Evolutionary conservation across 1,139 yeast species (phyloP).

Genomic region (Sugiyamaella castrensis): DNA sequence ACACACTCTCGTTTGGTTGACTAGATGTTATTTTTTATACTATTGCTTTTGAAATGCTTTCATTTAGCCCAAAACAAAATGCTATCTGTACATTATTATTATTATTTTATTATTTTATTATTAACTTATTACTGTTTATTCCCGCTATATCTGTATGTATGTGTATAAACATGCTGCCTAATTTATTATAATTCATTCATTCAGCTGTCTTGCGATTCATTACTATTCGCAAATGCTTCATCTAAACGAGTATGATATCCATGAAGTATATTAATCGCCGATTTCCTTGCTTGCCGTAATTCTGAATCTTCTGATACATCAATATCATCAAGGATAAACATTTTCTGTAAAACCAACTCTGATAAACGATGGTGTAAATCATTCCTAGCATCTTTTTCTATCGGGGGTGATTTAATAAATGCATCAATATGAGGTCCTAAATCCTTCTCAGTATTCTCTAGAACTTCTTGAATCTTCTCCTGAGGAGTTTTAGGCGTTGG

Average conservation of each 20-base stretch:
- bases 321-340: slow-evolving; percentile 41
- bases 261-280: slow-evolving; percentile 40
- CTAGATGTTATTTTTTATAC: no score
- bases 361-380: slow-evolving; percentile 39
- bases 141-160: neutral
- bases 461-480: slow-evolving; percentile 34
- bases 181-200: neutral
- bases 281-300: slow-evolving; percentile 37
- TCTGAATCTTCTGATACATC: slow-evolving; percentile 39
- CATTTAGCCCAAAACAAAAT: no score
- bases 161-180: neutral
- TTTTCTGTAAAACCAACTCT: slow-evolving; percentile 40
- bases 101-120: no score
- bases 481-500: slow-evolving; percentile 28
- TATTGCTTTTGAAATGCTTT: no score
- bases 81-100: no score
- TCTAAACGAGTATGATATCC: slow-evolving; percentile 36
- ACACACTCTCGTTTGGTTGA: no score
- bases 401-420: slow-evolving; percentile 33
- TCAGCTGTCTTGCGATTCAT: neutral
- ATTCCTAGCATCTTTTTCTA: slow-evolving; percentile 27
- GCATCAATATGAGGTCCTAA: slow-evolving; percentile 34
- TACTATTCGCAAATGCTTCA: slow-evolving; percentile 23
- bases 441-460: slow-evolving; percentile 30
- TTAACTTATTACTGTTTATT: no score